Percentiles rank a stretch among this genome's conserved stretches.
Conservation (phyloP, 2,329 filamentous ascomycete species). For the Madurella fahalii region DNA sequence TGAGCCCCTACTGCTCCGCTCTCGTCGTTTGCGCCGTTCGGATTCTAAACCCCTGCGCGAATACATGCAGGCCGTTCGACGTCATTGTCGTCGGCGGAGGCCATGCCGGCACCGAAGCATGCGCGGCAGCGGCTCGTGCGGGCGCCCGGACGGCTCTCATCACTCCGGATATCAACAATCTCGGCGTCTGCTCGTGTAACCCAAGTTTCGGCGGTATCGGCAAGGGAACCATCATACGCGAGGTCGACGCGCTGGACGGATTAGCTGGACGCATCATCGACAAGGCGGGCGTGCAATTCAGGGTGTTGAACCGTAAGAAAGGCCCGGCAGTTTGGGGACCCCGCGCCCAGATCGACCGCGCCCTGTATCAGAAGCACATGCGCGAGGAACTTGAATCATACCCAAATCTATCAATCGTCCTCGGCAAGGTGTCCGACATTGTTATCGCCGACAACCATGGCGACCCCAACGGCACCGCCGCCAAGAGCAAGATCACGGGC, state of each 20-base stretch:
- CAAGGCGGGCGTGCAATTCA: conserved; percentile 91
- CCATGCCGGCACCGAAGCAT: conserved; percentile 92
- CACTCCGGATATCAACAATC: conserved; percentile 81
- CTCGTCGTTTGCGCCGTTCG: neutral
- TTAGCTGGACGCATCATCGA: conserved; percentile 85
- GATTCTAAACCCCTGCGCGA: neutral
- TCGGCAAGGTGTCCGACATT: conserved; percentile 90
- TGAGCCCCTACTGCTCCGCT: conserved; percentile 1
- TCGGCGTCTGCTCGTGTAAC: conserved; percentile 95
- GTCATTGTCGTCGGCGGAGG: conserved; percentile 94
- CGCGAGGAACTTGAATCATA: conserved; percentile 76
- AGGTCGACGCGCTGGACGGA: conserved; percentile 92
- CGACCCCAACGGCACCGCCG: conserved; percentile 38
- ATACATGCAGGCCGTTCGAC: conserved; percentile 63
- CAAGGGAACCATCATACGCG: conserved; percentile 92
- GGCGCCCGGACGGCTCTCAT: conserved; percentile 87
- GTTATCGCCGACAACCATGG: conserved; percentile 61
- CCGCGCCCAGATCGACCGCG: conserved; percentile 89
- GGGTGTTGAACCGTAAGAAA: conserved; percentile 80
- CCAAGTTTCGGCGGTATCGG: conserved; percentile 98
- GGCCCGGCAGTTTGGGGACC: conserved; percentile 97
- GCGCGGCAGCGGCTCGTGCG: conserved; percentile 80
- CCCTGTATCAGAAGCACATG: conserved; percentile 88
- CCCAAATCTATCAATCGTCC: conserved; percentile 72
- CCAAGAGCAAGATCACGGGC: conserved; percentile 72